Conservation (phyloP, 495 filamentous ascomycete genomes). For the Neurospora sp. region DNA sequence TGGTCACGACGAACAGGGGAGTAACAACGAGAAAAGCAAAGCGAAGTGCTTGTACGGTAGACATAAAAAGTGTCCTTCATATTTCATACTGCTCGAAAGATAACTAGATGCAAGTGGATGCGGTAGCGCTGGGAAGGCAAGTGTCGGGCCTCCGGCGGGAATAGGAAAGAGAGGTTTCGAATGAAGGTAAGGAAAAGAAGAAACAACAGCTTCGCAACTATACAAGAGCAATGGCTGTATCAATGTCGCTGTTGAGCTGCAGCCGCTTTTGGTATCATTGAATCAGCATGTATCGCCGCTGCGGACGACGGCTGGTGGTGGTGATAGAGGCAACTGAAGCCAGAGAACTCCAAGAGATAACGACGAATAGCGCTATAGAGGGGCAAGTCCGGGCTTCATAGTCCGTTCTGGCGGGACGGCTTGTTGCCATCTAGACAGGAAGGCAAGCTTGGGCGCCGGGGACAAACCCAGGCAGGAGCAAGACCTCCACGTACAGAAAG, state of each 20-base stretch:
- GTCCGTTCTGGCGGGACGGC: not conserved
- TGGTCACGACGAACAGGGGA: not conserved
- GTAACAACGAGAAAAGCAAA: not conserved
- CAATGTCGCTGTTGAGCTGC: not conserved
- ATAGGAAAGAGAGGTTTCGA: too few species aligned
- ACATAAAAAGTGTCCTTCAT: not conserved
- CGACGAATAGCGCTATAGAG: not conserved
- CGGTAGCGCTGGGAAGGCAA: too few species aligned
- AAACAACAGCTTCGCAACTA: too few species aligned
- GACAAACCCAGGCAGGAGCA: not conserved
- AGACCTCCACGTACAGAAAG: not conserved
- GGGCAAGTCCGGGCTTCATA: not conserved
- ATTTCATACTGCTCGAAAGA: not conserved
- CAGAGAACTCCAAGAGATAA: not conserved
- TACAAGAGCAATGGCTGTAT: not conserved
- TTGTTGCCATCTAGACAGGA: not conserved
- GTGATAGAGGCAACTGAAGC: not conserved
- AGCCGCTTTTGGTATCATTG: not conserved
- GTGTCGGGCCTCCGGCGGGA: not conserved
- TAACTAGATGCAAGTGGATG: not conserved
- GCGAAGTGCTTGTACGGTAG: not conserved
- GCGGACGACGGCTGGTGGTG: not conserved
- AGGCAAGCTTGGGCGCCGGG: not conserved
- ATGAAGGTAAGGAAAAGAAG: too few species aligned
- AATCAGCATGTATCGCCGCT: not conserved